Conservation (phyloP, 169 alveolate genomes). For the Plasmodium chabaudi region DNA sequence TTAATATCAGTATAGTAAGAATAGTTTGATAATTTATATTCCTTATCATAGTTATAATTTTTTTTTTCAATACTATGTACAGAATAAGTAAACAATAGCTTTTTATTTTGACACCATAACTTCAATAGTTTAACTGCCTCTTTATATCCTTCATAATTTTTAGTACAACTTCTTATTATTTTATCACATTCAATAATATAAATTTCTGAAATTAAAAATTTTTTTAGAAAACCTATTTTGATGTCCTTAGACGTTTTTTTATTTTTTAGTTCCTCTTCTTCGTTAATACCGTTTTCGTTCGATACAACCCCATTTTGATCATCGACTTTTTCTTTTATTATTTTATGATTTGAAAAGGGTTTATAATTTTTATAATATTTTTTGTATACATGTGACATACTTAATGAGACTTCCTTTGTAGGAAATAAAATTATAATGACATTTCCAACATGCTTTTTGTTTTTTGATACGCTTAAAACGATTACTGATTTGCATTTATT, state of each 20-base stretch:
- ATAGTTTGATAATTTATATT: slow-evolving; percentile 1
- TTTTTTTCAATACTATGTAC: not conserved
- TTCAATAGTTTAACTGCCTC: slow-evolving; percentile 35
- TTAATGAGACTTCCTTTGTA: slow-evolving; percentile 5
- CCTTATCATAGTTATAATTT: slow-evolving; percentile 4
- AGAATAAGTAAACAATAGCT: slow-evolving; percentile 9
- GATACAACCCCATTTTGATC: not conserved
- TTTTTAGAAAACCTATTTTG: not conserved
- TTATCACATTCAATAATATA: slow-evolving; percentile 20
- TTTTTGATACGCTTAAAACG: slow-evolving; percentile 5
- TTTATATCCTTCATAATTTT: not conserved
- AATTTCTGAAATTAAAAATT: slow-evolving; percentile 13
- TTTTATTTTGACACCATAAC: slow-evolving; percentile 43
- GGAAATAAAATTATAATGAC: slow-evolving; percentile 27
- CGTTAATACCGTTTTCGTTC: not conserved
- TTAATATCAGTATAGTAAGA: slow-evolving; percentile 21
- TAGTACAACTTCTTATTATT: not conserved
- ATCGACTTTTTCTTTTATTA: not conserved
- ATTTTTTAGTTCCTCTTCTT: not conserved
- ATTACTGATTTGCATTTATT: slow-evolving; percentile 22
- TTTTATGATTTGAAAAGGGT: not conserved
- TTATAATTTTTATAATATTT: not conserved
- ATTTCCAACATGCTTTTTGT: slow-evolving; percentile 21
- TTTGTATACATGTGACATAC: not conserved
- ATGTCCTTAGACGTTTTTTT: not conserved